A percentile compares a stretch with the other conserved stretches of the same genome.
phyloP scores from a whole-genome alignment of 805 yeast species.

The Saccharomycopsis synnaedendra region DNA sequence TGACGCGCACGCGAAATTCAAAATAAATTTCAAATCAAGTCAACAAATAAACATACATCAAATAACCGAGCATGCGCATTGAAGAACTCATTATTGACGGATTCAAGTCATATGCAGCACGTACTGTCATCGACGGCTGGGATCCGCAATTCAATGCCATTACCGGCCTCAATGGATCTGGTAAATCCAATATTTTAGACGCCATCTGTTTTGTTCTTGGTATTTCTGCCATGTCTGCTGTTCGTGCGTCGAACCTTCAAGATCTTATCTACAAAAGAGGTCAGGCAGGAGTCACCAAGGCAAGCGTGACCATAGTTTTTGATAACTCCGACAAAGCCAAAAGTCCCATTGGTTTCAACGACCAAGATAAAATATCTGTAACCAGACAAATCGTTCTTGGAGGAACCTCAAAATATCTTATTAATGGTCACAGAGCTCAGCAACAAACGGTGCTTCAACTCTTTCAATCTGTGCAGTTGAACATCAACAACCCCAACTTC shows the following conservation, averaged over 20 bases:
- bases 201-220: slow-evolving; percentile 98
- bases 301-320: slow-evolving; percentile 91
- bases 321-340: slow-evolving; percentile 68
- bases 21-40: too few species aligned
- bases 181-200: slow-evolving; percentile 91
- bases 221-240: slow-evolving; percentile 87
- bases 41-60: too few species aligned
- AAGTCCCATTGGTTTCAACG: slow-evolving; percentile 83
- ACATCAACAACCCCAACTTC: slow-evolving; percentile 94
- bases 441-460: slow-evolving; percentile 84
- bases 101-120: slow-evolving; percentile 92
- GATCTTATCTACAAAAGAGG: slow-evolving; percentile 95
- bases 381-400: slow-evolving; percentile 88
- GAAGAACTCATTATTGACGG: slow-evolving; percentile 96
- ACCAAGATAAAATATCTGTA: slow-evolving; percentile 67
- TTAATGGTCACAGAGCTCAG: slow-evolving; percentile 94
- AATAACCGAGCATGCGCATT: slow-evolving; percentile 51
- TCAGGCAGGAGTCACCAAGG: slow-evolving; percentile 96
- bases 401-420: slow-evolving; percentile 82
- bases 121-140: slow-evolving; percentile 94
- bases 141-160: slow-evolving; percentile 95
- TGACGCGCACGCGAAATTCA: too few species aligned
- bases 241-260: slow-evolving; percentile 85
- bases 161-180: slow-evolving; percentile 96
- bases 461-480: slow-evolving; percentile 90